Percentiles rank a stretch among this genome's conserved stretches.
These are phyloP conservation scores for Protomyces lactucae-debilis DNA, from an alignment of 1,139 yeast species.

Conservation along the genomic window DNA sequence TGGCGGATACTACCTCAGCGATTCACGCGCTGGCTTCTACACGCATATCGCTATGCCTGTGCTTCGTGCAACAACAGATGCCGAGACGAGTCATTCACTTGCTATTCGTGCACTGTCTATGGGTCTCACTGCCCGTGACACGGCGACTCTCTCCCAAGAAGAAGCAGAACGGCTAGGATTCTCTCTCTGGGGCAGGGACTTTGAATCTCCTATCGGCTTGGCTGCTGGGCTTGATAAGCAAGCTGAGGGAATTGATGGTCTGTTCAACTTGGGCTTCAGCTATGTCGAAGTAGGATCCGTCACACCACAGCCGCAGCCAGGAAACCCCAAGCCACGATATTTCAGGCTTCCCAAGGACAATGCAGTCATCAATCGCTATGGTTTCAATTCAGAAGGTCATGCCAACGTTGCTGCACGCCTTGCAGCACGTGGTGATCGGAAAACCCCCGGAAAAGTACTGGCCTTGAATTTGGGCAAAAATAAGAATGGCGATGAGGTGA, in stretches of 20 bases:
- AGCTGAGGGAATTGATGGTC: constrained; percentile 85
- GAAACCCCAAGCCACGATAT: constrained; percentile 85
- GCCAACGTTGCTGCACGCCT: constrained; percentile 62
- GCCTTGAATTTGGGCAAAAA: constrained; percentile 89
- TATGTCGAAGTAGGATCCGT: constrained; percentile 91
- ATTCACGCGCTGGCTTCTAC: constrained; percentile 77
- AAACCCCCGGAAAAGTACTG: constrained; percentile 53
- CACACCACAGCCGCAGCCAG: constrained; percentile 80
- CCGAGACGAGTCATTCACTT: constrained; percentile 75
- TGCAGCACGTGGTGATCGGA: constrained; percentile 26
- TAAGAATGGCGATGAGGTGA: constrained; percentile 81
- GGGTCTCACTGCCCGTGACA: constrained; percentile 62
- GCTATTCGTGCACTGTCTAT: constrained; percentile 65
- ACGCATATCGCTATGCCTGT: constrained; percentile 76
- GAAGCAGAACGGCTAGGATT: constrained; percentile 54
- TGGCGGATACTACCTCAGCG: constrained; percentile 52
- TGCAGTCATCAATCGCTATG: constrained; percentile 90
- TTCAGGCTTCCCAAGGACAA: constrained; percentile 78
- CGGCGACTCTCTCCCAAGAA: constrained; percentile 36
- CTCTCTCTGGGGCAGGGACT: constrained; percentile 57
- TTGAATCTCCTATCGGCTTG: constrained; percentile 77
- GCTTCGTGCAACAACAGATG: constrained; percentile 65
- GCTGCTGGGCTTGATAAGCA: constrained; percentile 97
- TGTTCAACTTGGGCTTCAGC: constrained; percentile 74
- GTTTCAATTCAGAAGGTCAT: constrained; percentile 91